Percentiles rank a stretch among this genome's conserved stretches.
These are phyloP conservation scores for Cordyceps pruinosa DNA, from an alignment of 2,329 filamentous ascomycete genomes.

Conservation along the genomic window DNA sequence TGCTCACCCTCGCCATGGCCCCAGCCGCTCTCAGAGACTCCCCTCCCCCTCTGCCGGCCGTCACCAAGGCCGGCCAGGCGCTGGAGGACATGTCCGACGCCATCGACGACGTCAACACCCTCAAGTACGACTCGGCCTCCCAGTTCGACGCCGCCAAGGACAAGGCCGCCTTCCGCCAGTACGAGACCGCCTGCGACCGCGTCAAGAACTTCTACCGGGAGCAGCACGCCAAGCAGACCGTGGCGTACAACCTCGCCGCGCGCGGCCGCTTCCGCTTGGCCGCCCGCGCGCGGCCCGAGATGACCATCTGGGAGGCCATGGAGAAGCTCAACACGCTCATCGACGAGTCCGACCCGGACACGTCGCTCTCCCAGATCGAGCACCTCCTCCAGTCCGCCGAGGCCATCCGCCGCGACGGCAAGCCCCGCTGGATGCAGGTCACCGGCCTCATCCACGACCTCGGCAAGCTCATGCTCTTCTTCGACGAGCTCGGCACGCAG, in stretches of 20 bases:
- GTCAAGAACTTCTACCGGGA: conserved; percentile 83
- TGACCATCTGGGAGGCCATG: conserved; percentile 88
- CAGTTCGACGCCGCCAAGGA: conserved; percentile 70
- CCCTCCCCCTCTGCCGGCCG: not conserved
- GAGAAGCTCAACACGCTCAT: conserved; percentile 87
- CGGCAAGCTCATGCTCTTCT: conserved; percentile 74
- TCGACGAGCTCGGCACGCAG: conserved; percentile 55
- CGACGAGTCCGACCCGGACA: conserved; percentile 88
- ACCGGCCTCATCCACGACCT: conserved; percentile 73
- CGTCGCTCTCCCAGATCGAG: conserved; percentile 78
- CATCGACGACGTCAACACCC: conserved; percentile 45
- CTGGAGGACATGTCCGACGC: conserved; percentile 45
- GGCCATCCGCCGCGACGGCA: conserved; percentile 78
- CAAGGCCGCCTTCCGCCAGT: conserved; percentile 75
- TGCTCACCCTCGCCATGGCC: conserved; percentile 18
- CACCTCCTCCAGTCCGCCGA: conserved; percentile 85
- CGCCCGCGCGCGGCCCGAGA: conserved; percentile 55
- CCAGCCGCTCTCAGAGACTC: conserved; percentile 19
- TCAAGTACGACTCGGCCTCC: conserved; percentile 46
- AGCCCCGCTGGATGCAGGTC: conserved; percentile 76
- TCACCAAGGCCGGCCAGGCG: conserved; percentile 19
- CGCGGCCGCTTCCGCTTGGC: conserved; percentile 54
- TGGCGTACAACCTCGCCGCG: conserved; percentile 77
- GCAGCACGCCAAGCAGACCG: conserved; percentile 64
- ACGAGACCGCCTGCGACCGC: conserved; percentile 73